Evolutionary conservation across 148 eudicot species (phyloP).

Genomic region (Polygonum aviculare): DNA sequence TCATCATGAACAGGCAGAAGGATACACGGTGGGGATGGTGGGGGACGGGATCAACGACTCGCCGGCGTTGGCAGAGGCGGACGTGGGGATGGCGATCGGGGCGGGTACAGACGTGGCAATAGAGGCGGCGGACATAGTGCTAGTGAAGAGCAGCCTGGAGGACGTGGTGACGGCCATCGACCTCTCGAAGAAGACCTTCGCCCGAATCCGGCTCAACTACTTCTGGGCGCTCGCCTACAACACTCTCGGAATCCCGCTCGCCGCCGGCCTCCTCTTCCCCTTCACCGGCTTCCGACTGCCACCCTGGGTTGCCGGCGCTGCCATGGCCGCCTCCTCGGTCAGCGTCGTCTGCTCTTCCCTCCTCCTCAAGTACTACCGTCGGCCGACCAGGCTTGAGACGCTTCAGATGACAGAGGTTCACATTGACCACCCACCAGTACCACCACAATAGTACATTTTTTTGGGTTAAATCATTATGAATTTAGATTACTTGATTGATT

Average conservation of each 20-base stretch:
- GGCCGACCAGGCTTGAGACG: conserved; percentile 53
- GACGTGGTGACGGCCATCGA: conserved; percentile 91
- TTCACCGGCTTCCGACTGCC: conserved; percentile 66
- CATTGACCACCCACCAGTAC: conserved; percentile 27
- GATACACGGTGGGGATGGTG: conserved; percentile 82
- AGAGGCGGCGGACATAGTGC: conserved; percentile 93
- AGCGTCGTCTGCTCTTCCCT: conserved; percentile 94
- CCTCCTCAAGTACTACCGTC: conserved; percentile 63
- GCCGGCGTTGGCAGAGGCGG: conserved; percentile 89
- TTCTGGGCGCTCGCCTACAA: conserved; percentile 94
- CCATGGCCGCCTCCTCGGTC: conserved; percentile 98
- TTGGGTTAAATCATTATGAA: too few species aligned
- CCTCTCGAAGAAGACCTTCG: conserved; percentile 84
- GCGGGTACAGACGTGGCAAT: conserved; percentile 98
- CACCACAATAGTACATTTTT: too few species aligned
- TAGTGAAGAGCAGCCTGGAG: conserved; percentile 80
- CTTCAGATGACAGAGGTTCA: conserved; percentile 37
- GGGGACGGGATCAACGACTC: conserved; percentile 98
- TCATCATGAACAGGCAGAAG: conserved; percentile 41
- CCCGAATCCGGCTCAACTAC: conserved; percentile 71
- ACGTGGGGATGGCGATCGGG: conserved; percentile 98
- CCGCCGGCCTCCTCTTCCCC: conserved; percentile 80
- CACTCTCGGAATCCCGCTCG: conserved; percentile 74
- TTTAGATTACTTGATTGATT: too few species aligned
- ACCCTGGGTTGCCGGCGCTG: conserved; percentile 97